Evolutionary conservation across 805 yeast species (phyloP).

Genomic region (Myxozyma geophila): DNA sequence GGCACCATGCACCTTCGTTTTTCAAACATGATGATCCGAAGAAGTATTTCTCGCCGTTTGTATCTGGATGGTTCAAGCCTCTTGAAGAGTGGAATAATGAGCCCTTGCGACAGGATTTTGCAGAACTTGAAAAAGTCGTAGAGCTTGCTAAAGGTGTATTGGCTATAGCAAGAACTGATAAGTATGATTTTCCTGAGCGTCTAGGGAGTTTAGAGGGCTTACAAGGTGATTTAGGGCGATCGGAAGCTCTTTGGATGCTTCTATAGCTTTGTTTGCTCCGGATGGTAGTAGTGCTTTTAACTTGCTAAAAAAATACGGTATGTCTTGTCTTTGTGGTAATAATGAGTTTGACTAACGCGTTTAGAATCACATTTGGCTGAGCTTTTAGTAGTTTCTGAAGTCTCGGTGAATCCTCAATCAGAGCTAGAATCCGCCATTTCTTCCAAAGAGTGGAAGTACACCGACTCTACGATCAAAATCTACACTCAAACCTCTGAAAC

Average conservation of each 20-base stretch:
- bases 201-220: neutral
- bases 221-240: constrained; percentile 20
- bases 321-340: constrained; percentile 6
- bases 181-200: constrained; percentile 41
- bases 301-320: constrained; percentile 18
- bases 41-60: constrained; percentile 52
- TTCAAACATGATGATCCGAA: constrained; percentile 36
- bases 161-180: constrained; percentile 61
- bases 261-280: constrained; percentile 47
- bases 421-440: neutral
- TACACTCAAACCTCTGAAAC: constrained; percentile 24
- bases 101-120: constrained; percentile 53
- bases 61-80: constrained; percentile 50
- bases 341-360: neutral
- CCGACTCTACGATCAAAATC: neutral
- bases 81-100: constrained; percentile 48
- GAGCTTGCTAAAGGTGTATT: constrained; percentile 56
- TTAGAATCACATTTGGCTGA: constrained; percentile 56
- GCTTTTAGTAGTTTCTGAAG: constrained; percentile 67
- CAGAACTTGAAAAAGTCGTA: constrained; percentile 53
- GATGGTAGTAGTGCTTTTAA: constrained; percentile 26
- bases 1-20: constrained; percentile 60
- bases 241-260: constrained; percentile 61
- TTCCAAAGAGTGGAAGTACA: constrained; percentile 1
- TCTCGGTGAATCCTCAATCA: constrained; percentile 43